Percentiles rank a stretch among this genome's conserved stretches.
Evolutionary conservation across 2,329 filamentous ascomycete genomes (phyloP).

Genomic region (Didymella keratinophila): DNA sequence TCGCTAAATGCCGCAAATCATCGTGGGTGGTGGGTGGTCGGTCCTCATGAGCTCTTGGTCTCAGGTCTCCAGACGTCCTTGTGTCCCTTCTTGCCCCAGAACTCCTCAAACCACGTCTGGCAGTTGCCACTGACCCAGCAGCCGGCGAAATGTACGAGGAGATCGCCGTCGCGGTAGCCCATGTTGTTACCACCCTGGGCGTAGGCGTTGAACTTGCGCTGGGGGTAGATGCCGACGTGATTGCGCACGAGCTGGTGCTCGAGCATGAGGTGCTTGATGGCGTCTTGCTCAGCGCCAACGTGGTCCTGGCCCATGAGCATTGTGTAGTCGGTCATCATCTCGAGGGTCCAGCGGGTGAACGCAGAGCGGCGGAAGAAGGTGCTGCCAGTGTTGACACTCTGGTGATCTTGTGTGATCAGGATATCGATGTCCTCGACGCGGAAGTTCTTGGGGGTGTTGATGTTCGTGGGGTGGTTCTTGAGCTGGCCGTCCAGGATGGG

Average conservation of each 20-base stretch:
- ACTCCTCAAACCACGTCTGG: slow-evolving; percentile 47
- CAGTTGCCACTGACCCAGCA: slow-evolving; percentile 51
- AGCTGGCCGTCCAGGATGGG: slow-evolving; percentile 40
- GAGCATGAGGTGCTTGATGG: slow-evolving; percentile 46
- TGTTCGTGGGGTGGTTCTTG: slow-evolving; percentile 39
- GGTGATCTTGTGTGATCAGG: slow-evolving; percentile 53
- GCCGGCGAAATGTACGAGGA: slow-evolving; percentile 53
- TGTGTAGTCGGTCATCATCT: slow-evolving; percentile 51
- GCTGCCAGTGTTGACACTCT: slow-evolving; percentile 52
- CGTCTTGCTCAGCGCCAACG: slow-evolving; percentile 48
- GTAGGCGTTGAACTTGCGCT: slow-evolving; percentile 52
- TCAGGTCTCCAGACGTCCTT: slow-evolving; percentile 35
- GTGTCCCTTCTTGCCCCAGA: slow-evolving; percentile 43
- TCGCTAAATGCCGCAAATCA: slow-evolving; percentile 2
- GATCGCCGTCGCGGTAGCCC: slow-evolving; percentile 51
- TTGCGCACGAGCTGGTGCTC: slow-evolving; percentile 50
- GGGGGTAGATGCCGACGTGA: slow-evolving; percentile 49
- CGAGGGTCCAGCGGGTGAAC: slow-evolving; percentile 49
- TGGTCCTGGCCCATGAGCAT: slow-evolving; percentile 48
- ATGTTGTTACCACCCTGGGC: slow-evolving; percentile 46
- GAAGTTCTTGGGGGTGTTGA: slow-evolving; percentile 38
- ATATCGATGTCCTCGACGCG: slow-evolving; percentile 49
- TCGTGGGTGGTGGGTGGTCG: neutral
- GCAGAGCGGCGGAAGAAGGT: slow-evolving; percentile 51
- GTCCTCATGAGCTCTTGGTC: neutral